These are phyloP conservation scores for Paraphoma chrysanthemicola DNA, from an alignment of 2,329 filamentous ascomycete genomes.

Conservation along the genomic window DNA sequence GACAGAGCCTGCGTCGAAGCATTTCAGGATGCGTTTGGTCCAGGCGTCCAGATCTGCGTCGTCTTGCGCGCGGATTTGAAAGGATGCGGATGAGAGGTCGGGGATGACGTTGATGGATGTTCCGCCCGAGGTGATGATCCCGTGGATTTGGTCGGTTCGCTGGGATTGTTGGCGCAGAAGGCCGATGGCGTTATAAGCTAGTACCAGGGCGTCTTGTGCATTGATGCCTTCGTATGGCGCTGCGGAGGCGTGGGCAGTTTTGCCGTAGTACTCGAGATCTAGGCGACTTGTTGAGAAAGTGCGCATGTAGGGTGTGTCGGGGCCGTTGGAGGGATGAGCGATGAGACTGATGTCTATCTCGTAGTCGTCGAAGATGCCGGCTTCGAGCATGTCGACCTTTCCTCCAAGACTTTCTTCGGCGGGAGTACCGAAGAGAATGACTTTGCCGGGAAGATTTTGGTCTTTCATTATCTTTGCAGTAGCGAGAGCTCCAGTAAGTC, in stretches of 20 bases:
- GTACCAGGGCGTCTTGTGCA: constrained; percentile 17
- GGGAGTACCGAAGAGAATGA: constrained; percentile 53
- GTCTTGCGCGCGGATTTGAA: no score
- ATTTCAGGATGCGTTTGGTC: no score
- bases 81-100: no score
- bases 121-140: no score
- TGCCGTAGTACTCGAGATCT: constrained; percentile 18
- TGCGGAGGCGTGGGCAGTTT: constrained; percentile 38
- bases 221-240: constrained; percentile 39
- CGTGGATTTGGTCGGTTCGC: no score
- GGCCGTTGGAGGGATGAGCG: constrained; percentile 44
- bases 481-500: constrained; percentile 49
- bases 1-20: no score
- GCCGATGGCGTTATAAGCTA: no score
- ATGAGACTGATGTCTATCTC: constrained; percentile 41
- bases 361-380: constrained; percentile 48
- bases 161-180: no score
- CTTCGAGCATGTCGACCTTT: constrained; percentile 55
- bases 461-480: constrained; percentile 38
- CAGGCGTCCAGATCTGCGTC: no score
- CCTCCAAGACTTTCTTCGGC: constrained; percentile 55
- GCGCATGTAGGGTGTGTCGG: constrained; percentile 57
- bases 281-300: constrained; percentile 48
- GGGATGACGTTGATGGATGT: no score
- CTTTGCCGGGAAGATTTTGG: constrained; percentile 42